Percentiles rank a stretch among this genome's conserved stretches.
These are phyloP conservation scores for Phaeosphaeriaceae sp. DNA, from an alignment of 2,329 filamentous ascomycete species.

Conservation along the genomic window DNA sequence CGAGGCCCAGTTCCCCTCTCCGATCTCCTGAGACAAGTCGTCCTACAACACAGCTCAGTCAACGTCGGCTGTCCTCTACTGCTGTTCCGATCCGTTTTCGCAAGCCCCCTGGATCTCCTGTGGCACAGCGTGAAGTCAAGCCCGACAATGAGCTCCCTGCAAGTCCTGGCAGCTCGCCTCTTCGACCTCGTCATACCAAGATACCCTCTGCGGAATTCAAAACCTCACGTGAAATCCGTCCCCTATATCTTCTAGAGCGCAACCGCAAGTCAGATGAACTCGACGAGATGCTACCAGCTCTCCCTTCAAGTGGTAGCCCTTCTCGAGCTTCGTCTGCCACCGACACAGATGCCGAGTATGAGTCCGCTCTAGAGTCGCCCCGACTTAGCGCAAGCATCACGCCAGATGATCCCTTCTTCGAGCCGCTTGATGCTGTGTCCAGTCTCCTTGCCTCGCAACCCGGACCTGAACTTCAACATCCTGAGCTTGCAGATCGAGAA, in stretches of 20 bases:
- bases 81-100: constrained; percentile 65
- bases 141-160: constrained; percentile 38
- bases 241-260: constrained; percentile 81
- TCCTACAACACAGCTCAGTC: constrained; percentile 20
- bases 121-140: constrained; percentile 51
- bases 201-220: constrained; percentile 61
- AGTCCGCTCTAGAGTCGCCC: constrained; percentile 52
- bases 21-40: constrained; percentile 32
- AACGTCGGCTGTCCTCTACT: constrained; percentile 49
- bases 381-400: constrained; percentile 32
- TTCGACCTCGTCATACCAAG: constrained; percentile 53
- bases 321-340: constrained; percentile 43
- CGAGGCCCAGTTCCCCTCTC: constrained; percentile 39
- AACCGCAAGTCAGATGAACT: constrained; percentile 47
- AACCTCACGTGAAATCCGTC: constrained; percentile 72
- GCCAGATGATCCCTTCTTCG: constrained; percentile 31
- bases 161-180: constrained; percentile 50
- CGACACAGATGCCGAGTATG: constrained; percentile 53
- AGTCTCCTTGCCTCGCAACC: constrained; percentile 25
- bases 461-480: constrained; percentile 24
- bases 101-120: constrained; percentile 54
- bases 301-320: constrained; percentile 57
- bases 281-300: constrained; percentile 57
- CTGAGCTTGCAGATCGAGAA: constrained; percentile 35
- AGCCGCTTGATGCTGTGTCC: constrained; percentile 23